Evolutionary conservation across 163 green algal species (phyloP), one percentile per base, ranked within the genome.

Genomic region (Volvox carteri): DNA sequence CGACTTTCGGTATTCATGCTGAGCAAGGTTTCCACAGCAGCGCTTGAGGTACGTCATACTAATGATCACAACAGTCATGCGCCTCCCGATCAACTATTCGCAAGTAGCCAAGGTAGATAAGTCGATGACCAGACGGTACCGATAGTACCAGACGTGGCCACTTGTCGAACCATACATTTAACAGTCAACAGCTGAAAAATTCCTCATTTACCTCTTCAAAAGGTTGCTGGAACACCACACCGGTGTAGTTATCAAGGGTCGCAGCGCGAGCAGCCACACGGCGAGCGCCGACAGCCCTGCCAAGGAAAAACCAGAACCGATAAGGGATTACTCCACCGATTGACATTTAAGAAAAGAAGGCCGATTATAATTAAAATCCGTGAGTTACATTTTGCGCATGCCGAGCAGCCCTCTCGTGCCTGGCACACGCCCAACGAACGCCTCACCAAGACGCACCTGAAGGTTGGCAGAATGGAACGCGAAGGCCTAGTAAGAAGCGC

Each of bases 151-250:
- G 72, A 56, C 72, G 72, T 56, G 42, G 72, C 72, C 4, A 30
- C 25, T 9, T 5, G 4, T 3, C 25, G n/a, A 58, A 0, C 21
- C n/a, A 84, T 0, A 33, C 30, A 28, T 37, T 8, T 16, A 58
- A 0, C 6, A 9, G 50, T 42, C 72, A 44, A 60, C 41, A 80
- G n/a, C n/a, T 42, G 4, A 30, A 68, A 25, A 48, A 12, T 60
- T 42, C 52, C 44, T 0, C 67, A 68, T 37, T 19, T 62, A 84
- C 92, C 75, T 94, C 90, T 0, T 72, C 50, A 73, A 96, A 93
- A 12, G 93, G 93, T 79, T 92, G 93, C 84, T 91, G 58, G 79
- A 96, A 95, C 9, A 96, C 92, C 19, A 95, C 70, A 35, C 93
- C 93, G 12, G 93, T 94, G 23, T 95, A 44, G 65, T 91, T 89